Percentiles rank a stretch among this genome's conserved stretches.
Evolutionary conservation across 768 basidiomycete species (phyloP).

Genomic region (Termitomyces sp.): DNA sequence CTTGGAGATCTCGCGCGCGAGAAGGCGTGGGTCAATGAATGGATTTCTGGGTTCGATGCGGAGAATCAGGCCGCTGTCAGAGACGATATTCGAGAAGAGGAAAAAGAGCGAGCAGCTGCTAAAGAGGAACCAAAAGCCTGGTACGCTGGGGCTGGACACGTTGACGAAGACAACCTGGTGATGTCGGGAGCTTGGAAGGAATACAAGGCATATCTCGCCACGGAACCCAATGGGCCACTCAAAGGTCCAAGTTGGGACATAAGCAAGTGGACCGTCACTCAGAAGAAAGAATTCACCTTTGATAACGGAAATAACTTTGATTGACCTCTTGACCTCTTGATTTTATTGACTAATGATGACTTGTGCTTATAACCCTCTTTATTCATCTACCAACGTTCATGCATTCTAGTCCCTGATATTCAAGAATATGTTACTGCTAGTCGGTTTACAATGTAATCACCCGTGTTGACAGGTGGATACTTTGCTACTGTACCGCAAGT

Average conservation of each 20-base stretch:
- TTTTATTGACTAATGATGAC: neutral
- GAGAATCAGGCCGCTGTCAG: constrained; percentile 18
- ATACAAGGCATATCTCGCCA: constrained; percentile 26
- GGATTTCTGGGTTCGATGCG: constrained; percentile 19
- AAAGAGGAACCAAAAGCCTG: constrained; percentile 19
- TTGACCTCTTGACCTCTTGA: neutral
- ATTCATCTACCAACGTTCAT: neutral
- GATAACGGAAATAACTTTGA: constrained; percentile 1
- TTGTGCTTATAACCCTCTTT: neutral
- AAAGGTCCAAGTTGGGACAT: constrained; percentile 31
- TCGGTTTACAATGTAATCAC: constrained; percentile 72
- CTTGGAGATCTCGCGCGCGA: constrained; percentile 22
- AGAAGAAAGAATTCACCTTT: constrained; percentile 27
- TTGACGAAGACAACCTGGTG: constrained; percentile 19
- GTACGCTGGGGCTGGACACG: constrained; percentile 22
- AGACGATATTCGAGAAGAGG: constrained; percentile 15
- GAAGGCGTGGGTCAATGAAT: constrained; percentile 25
- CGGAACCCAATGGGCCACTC: constrained; percentile 20
- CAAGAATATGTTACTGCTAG: constrained; percentile 53
- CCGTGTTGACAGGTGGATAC: constrained; percentile 68
- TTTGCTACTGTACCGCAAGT: constrained; percentile 54
- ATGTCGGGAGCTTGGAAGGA: constrained; percentile 31
- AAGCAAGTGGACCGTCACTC: constrained; percentile 25
- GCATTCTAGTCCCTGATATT: constrained; percentile 7
- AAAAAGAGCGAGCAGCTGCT: constrained; percentile 13